Base-by-base conservation (phyloP, 2,329 filamentous ascomycete species). In the Phyllosticta citriasiana region DNA sequence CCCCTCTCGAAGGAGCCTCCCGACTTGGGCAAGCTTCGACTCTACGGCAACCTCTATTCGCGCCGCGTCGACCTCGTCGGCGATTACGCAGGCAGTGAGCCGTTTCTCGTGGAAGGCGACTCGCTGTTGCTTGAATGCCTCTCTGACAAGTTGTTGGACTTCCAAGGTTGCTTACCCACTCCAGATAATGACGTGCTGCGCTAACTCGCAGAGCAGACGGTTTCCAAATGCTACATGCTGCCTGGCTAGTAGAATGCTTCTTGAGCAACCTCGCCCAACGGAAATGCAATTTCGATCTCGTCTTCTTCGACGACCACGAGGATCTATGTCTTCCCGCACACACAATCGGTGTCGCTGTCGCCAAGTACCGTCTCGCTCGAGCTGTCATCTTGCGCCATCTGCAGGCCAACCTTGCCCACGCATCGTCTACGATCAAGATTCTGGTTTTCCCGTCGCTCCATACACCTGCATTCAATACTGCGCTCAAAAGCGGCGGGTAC, bases 81-180 rank as follows among this genome's bases (percentile, higher is more conserved):
- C 51, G 88, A 91, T 69, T 91, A 88, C 72, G 87, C 86, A 3
- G 88, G 88, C 24, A 84, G 83, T 63, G 88, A 90, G 68, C 78
- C 87, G 10, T 91, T 91, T 69, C 76, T 87, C 24, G 80, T 91
- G 30, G 86, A 91, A 65, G 88, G 88, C 30, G 87, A 92, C 67
- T 87, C 87, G 0, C 72, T 91, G n/a, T 75, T 91, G 10, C 75
- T 84, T 6, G 75, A 88, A 62, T 86, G 82, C 66, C 82, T 91
- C 55, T 74, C 76, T n/a, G 79, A 87, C 65, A 75, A 80, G 10
- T 77, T 80, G 24, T 80, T 91, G 51, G 85, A 91, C 67, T 88
- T 88, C 65, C 67, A 80, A 59, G 71, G 79, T 82, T 71, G 6
- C 24, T 55, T 71, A 35, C 5, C 19, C 22, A 6, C 25, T 47